Percentiles rank a stretch among this genome's conserved stretches.
Conservation (phyloP, 345 rosid genomes). For the Eucalyptus camaldulensis region DNA sequence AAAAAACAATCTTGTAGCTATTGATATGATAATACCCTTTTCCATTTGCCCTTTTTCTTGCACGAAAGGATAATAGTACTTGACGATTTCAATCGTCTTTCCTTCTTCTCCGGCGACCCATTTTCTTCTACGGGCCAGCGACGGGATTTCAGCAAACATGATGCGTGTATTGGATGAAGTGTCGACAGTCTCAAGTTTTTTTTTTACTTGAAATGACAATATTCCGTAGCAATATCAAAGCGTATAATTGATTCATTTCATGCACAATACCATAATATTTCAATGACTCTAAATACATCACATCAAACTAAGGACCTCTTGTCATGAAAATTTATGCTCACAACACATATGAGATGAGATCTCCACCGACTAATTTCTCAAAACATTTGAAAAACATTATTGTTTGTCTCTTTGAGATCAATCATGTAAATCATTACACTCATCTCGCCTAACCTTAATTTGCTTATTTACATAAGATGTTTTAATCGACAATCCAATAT, state of each 20-base stretch:
- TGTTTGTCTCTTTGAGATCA: background rate
- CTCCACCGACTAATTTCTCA: background rate
- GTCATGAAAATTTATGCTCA: background rate
- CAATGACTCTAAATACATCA: background rate
- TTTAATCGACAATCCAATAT: background rate
- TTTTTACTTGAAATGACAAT: background rate
- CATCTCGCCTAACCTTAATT: background rate
- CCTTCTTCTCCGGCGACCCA: background rate
- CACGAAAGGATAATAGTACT: background rate
- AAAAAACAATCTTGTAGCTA: background rate
- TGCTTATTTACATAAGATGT: background rate
- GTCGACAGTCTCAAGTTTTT: accelerated
- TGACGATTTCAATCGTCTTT: background rate
- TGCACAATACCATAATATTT: background rate
- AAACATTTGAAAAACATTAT: background rate
- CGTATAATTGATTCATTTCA: accelerated
- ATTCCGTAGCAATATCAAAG: background rate
- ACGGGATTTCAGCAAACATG: background rate
- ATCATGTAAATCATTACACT: background rate
- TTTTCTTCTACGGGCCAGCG: background rate
- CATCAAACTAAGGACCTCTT: accelerated
- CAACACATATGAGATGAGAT: background rate
- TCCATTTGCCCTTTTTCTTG: background rate
- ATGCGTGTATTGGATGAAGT: background rate
- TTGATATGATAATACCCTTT: background rate